Percentiles rank a stretch among this genome's conserved stretches.
Evolutionary conservation across 164 flowering plant genomes (phyloP).

Genomic region (Echeveria elegans): DNA sequence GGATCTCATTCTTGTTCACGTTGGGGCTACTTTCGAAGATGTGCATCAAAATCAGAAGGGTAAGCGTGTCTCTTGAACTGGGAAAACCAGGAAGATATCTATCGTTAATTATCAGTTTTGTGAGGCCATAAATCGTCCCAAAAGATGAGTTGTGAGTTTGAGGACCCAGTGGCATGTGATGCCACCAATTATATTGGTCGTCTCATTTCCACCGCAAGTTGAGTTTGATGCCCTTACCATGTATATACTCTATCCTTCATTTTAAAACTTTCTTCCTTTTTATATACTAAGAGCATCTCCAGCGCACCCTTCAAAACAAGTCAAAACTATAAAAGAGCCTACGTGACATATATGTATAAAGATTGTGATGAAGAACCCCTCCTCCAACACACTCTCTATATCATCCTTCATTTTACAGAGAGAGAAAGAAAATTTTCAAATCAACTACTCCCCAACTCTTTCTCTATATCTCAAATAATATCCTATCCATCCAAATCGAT

Average conservation of each 20-base stretch:
- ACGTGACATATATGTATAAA: too few species aligned
- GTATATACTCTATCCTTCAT: not conserved
- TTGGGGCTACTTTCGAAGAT: constrained; percentile 3
- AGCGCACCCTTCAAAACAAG: too few species aligned
- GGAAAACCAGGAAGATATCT: constrained; percentile 1
- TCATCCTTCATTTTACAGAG: too few species aligned
- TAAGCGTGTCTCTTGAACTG: not conserved
- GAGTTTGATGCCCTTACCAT: not conserved
- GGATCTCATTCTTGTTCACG: not conserved
- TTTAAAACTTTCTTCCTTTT: not conserved
- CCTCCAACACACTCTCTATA: too few species aligned
- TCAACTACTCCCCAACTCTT: too few species aligned
- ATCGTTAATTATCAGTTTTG: not conserved
- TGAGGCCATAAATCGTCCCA: constrained; percentile 5
- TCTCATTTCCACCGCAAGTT: not conserved
- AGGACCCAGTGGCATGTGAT: constrained; percentile 7
- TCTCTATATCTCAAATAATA: too few species aligned
- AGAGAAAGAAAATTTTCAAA: too few species aligned
- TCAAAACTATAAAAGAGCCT: too few species aligned
- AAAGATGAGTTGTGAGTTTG: not conserved
- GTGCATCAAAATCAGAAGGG: constrained; percentile 7
- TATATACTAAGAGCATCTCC: too few species aligned
- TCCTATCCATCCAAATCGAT: too few species aligned
- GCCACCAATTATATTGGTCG: not conserved
- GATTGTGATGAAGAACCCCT: too few species aligned